Evolutionary conservation across 2,329 filamentous ascomycete species (phyloP).

Genomic region (Aspergillus melleus): DNA sequence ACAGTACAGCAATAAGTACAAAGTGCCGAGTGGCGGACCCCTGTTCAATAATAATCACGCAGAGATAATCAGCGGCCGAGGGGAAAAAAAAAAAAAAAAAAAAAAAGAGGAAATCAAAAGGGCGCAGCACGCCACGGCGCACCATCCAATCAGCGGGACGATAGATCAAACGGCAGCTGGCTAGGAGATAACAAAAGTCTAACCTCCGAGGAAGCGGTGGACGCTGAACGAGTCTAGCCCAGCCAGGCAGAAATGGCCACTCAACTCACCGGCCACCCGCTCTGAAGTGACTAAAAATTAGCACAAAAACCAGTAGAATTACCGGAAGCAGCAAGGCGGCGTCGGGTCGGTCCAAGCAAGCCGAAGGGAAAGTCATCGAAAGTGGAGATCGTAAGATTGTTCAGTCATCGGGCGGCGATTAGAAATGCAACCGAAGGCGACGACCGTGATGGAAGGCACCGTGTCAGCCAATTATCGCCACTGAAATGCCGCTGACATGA

Average conservation of each 20-base stretch:
- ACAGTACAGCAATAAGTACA: background rate
- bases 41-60: background rate
- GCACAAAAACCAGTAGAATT: background rate
- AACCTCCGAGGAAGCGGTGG: background rate
- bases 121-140: background rate
- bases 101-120: background rate
- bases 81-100: background rate
- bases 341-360: background rate
- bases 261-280: no score
- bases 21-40: background rate
- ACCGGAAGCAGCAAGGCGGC: background rate
- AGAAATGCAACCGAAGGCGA: background rate
- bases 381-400: constrained; percentile 1
- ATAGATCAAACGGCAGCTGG: constrained; percentile 17
- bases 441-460: background rate
- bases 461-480: constrained; percentile 15
- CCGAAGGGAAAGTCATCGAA: background rate
- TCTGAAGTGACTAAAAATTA: no score
- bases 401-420: background rate
- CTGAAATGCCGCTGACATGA: constrained; percentile 21
- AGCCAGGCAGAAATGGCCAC: background rate
- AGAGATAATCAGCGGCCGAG: background rate
- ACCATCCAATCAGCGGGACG: constrained; percentile 11
- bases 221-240: no score
- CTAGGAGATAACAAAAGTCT: constrained; percentile 18